Evolutionary conservation across 257 asterid species (phyloP), one percentile per base, ranked within the genome.

Genomic region (Gardenia jasminoides): DNA sequence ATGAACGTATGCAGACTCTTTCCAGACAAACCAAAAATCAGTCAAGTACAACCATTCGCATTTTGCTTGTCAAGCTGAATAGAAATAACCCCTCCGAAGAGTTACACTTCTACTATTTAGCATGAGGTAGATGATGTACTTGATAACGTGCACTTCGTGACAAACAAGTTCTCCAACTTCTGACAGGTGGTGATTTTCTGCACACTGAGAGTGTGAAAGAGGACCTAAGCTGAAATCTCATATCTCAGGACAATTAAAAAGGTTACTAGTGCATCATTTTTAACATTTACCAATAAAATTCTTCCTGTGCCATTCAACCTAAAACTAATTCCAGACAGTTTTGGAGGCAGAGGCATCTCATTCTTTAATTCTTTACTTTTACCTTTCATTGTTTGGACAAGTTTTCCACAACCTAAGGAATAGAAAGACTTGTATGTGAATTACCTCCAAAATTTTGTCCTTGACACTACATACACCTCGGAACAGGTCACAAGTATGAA

Each of bases 141-240:
- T 46, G n/a, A 2, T 39, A 43, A 69, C 0, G 39, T 46, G 19
- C 52, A 12, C 33, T 30, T 30, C n/a, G 3, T 13, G 52, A 24
- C 13, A 75, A 74, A 58, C n/a, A 64, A 74, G 77, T 22, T 75
- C 4, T 54, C 43, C 68, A 56, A 12, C 19, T 70, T 70, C 74
- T 43, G 58, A 44, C 36, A 24, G 56, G 50, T 73, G 28, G 50
- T 54, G 11, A 73, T 67, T 52, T 9, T 30, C 33, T 39, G 24
- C 58, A 31, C 26, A 24, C 8, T 19, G 43, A 72, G 58, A 28
- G 17, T 19, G 26, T 71, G 61, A 71, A 39, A n/a, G 19, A 39
- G 61, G 75, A 70, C 39, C 26, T n/a, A 22, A 72, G 31, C 20
- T 30, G 54, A 72, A 16, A 39, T 17, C 22, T 39, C 4, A 22